phyloP scores from a whole-genome alignment of 2,329 filamentous ascomycete species.

The Sarocladiaceae sp. region DNA sequence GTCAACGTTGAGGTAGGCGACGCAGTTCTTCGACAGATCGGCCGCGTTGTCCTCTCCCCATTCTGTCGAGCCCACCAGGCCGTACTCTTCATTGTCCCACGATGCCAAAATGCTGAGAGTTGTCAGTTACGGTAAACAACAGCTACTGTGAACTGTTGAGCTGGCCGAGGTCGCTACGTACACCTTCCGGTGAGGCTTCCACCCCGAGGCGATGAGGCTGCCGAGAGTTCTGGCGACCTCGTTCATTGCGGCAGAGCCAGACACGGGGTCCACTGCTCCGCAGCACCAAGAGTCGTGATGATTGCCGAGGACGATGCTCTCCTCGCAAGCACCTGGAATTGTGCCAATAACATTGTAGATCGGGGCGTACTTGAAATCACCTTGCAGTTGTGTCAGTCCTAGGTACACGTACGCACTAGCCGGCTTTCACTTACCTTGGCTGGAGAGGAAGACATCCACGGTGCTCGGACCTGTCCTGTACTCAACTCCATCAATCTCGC shows the following conservation, averaged over 20 bases:
- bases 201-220: conserved; percentile 54
- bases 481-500: conserved; percentile 12
- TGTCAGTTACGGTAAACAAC: too few species aligned
- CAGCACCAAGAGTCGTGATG: conserved; percentile 72
- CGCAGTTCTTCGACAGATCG: conserved; percentile 56
- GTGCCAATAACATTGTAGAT: conserved; percentile 59
- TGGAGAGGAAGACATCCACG: conserved; percentile 46
- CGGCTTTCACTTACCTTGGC: conserved; percentile 57
- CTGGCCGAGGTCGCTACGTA: neutral
- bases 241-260: conserved; percentile 62
- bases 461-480: conserved; percentile 20
- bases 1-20: conserved; percentile 47
- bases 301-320: conserved; percentile 64
- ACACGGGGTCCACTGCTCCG: conserved; percentile 66
- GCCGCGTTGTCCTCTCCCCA: conserved; percentile 69
- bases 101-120: conserved; percentile 56
- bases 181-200: conserved; percentile 43
- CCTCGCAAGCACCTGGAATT: conserved; percentile 63
- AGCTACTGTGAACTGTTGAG: neutral
- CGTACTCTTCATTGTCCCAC: conserved; percentile 64
- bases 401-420: conserved; percentile 52
- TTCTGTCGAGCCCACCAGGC: conserved; percentile 64
- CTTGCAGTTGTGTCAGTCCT: neutral
- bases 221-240: conserved; percentile 64
- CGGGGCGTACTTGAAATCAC: conserved; percentile 13